Base-by-base conservation (phyloP, 192 early-diverging fungal species). In the Coemansia furcata region DNA sequence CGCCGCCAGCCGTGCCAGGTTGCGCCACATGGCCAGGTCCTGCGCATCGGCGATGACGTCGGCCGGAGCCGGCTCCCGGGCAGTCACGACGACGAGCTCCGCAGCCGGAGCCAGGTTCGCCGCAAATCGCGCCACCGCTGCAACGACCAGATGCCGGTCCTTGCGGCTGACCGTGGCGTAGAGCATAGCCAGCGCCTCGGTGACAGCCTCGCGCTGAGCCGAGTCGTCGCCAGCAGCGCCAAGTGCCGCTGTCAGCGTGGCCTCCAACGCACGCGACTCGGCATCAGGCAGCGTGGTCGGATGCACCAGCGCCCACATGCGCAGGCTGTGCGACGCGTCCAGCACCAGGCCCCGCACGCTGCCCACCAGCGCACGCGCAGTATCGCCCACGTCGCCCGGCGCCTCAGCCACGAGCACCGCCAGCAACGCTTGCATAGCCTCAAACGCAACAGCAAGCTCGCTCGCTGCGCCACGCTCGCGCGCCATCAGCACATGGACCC, bases 151-250 rank as follows among this genome's bases (percentile, higher is more conserved):
- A n/a, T 67, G 67, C 12, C 65, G 68, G 67, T 71, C 63, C 39
- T 62, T 76, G 60, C 70, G 76, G 30, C 66, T 32, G 2, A 60
- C 66, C 0, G 77, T 74, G 21, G 81, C 77, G 30, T 78, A 75
- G 12, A 83, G 75, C 72, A 78, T 74, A 1, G 76, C 81, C 66
- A 78, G 63, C 4, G 76, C 81, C 67, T 83, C 81, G 6, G 69
- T 63, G 1, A 67, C 68, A 1, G 73, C 52, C 11, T 61, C 62
- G n/a, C 65, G 63, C 58, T 21, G n/a, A 30, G 43, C 63, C 7
- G 26, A 40, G 19, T 49, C 30, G 19, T 49, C 30, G 47, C 6
- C 23, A 8, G 12, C 35, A 4, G 10, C 2, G 57, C 30, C 15
- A 4, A 62, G 33, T 0, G 60, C 63, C 6, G 15, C 15, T 2